Conservation (phyloP, 139 green algal genomes). For the Chlorella sp. region DNA sequence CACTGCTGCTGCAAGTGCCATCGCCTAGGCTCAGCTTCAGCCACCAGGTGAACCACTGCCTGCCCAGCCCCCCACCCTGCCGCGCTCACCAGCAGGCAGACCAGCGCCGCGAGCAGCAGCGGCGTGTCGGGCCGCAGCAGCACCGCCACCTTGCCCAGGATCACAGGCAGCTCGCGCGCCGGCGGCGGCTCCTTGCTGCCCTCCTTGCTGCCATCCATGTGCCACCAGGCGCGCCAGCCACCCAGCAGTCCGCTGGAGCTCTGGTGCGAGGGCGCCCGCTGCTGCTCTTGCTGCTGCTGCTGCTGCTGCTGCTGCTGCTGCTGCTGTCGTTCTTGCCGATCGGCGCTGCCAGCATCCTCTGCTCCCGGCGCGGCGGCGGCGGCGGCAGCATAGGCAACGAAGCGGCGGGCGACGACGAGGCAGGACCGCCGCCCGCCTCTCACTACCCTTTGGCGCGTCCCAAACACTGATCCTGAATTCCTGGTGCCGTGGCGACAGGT, state of each 20-base stretch:
- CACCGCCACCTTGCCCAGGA: conserved; percentile 12
- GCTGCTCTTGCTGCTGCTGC: conserved; percentile 6
- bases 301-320: conserved; percentile 1
- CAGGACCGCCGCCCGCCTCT: too few species aligned
- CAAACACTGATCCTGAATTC: too few species aligned
- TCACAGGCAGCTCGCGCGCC: conserved; percentile 4
- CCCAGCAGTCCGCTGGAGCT: background rate
- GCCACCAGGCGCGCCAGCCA: conserved; percentile 13
- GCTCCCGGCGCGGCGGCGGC: too few species aligned
- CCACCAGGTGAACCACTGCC: background rate
- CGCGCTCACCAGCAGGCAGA: conserved; percentile 8
- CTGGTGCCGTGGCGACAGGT: too few species aligned
- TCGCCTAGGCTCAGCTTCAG: background rate
- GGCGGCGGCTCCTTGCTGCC: background rate
- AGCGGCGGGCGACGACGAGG: too few species aligned
- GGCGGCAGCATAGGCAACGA: too few species aligned
- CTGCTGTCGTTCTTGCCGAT: too few species aligned
- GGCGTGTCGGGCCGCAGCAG: conserved; percentile 12
- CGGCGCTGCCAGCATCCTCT: too few species aligned
- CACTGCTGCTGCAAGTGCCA: background rate
- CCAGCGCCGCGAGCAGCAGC: background rate
- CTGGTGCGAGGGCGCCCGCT: conserved; percentile 1
- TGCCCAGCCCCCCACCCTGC: background rate
- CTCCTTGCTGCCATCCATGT: background rate
- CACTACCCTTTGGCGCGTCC: too few species aligned